Percentiles rank a stretch among this genome's conserved stretches.
phyloP scores from a whole-genome alignment of 345 rosid genomes.

The Rubroshorea leprosula region DNA sequence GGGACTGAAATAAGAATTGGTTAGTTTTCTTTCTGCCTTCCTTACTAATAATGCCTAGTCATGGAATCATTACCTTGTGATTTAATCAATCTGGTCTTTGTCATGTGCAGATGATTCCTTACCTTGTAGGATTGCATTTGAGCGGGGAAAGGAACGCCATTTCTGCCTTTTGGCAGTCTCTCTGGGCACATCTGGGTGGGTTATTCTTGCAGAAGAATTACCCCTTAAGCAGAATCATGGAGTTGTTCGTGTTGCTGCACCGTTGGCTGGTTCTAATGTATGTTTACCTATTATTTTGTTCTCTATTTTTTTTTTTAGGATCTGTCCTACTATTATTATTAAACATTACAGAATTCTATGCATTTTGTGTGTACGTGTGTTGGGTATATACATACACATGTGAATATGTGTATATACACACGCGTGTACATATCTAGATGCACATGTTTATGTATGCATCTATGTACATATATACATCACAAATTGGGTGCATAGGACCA shows the following conservation, averaged over 20 bases:
- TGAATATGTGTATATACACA: too few species aligned
- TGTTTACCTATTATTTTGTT: slow-evolving; percentile 16
- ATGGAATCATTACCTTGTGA: slow-evolving; percentile 1
- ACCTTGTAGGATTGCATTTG: slow-evolving; percentile 91
- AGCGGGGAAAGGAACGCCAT: slow-evolving; percentile 85
- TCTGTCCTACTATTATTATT: too few species aligned
- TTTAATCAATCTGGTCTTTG: slow-evolving; percentile 21
- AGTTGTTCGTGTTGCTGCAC: slow-evolving; percentile 71
- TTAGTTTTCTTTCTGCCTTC: slow-evolving; percentile 25
- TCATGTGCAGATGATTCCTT: slow-evolving; percentile 74
- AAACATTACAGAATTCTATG: too few species aligned
- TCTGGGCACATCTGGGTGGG: slow-evolving; percentile 74
- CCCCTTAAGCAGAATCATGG: slow-evolving; percentile 59
- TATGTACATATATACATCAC: too few species aligned
- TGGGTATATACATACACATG: too few species aligned
- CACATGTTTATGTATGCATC: too few species aligned
- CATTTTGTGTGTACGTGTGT: too few species aligned
- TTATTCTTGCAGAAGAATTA: slow-evolving; percentile 71
- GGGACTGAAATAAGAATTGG: slow-evolving; percentile 76
- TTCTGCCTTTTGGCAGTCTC: slow-evolving; percentile 68
- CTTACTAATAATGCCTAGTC: not conserved
- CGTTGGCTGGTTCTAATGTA: slow-evolving; percentile 83
- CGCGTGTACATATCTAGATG: too few species aligned
- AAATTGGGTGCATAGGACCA: too few species aligned
- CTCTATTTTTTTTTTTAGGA: too few species aligned